These are phyloP conservation scores for Fusarium sp. DNA, from an alignment of 2,329 filamentous ascomycete species.

Conservation along the genomic window DNA sequence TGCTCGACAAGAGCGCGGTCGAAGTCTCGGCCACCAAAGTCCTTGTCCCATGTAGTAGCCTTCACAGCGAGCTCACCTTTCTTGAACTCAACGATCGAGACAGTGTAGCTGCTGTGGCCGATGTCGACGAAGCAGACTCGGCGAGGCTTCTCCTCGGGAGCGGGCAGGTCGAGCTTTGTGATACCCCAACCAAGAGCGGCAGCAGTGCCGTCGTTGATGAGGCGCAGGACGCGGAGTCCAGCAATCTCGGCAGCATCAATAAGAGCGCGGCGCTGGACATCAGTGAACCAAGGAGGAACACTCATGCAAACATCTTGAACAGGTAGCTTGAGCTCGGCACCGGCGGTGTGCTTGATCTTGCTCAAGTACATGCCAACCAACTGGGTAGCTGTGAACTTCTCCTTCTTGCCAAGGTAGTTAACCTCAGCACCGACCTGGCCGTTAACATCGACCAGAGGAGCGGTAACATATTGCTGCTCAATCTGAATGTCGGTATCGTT, in stretches of 20 bases:
- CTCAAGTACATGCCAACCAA: constrained; percentile 94
- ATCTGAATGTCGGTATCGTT: constrained; percentile 92
- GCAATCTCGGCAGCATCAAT: constrained; percentile 94
- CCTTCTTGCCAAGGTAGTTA: constrained; percentile 91
- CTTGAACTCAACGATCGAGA: constrained; percentile 93
- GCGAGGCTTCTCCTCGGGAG: constrained; percentile 88
- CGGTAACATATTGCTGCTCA: constrained; percentile 91
- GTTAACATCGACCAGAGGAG: constrained; percentile 86
- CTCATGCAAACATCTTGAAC: constrained; percentile 95
- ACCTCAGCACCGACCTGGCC: constrained; percentile 97
- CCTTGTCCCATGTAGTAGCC: constrained; percentile 90
- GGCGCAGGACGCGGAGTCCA: constrained; percentile 88
- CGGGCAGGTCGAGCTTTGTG: constrained; percentile 93
- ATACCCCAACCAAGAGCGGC: constrained; percentile 97
- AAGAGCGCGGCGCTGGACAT: constrained; percentile 87
- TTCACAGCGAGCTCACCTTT: constrained; percentile 97
- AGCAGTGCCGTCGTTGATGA: constrained; percentile 98
- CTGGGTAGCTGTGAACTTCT: constrained; percentile 94
- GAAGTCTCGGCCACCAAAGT: constrained; percentile 97
- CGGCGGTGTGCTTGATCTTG: constrained; percentile 91
- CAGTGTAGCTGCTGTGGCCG: constrained; percentile 95
- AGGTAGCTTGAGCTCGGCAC: constrained; percentile 87
- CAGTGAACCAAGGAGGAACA: constrained; percentile 96
- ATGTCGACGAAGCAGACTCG: constrained; percentile 94
- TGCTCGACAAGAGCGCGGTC: constrained; percentile 95